A percentile compares a stretch with the other conserved stretches of the same genome.
These are phyloP conservation scores for Rhodotorula sp. DNA, from an alignment of 1,284 basidiomycete genomes.

Conservation along the genomic window DNA sequence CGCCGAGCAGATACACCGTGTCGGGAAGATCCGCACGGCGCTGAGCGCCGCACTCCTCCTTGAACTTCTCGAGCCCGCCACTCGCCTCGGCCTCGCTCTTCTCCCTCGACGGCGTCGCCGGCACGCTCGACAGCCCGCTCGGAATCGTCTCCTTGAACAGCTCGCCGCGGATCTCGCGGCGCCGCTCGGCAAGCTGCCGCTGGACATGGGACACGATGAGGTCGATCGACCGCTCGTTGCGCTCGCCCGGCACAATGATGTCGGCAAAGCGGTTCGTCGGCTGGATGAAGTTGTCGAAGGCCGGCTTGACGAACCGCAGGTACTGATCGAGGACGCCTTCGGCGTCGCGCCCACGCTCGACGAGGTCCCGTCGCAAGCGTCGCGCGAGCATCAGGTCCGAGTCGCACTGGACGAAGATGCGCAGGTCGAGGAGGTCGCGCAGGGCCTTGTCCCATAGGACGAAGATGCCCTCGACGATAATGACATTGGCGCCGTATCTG, in stretches of 20 bases:
- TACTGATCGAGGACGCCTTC: slow-evolving; percentile 87
- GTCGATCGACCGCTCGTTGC: slow-evolving; percentile 84
- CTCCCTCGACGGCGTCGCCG: slow-evolving; percentile 15
- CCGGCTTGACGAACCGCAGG: slow-evolving; percentile 56
- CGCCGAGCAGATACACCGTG: slow-evolving; percentile 69
- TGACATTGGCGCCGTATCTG: slow-evolving; percentile 57
- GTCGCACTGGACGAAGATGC: slow-evolving; percentile 67
- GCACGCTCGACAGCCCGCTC: background rate
- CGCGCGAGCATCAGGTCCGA: slow-evolving; percentile 96
- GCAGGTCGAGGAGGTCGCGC: slow-evolving; percentile 84
- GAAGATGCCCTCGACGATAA: slow-evolving; percentile 76
- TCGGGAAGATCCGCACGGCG: slow-evolving; percentile 53
- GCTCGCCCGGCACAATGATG: slow-evolving; percentile 85
- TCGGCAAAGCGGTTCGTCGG: slow-evolving; percentile 85
- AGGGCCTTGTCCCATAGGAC: slow-evolving; percentile 71
- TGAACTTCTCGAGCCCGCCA: background rate
- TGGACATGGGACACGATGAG: slow-evolving; percentile 89
- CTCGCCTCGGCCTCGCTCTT: slow-evolving; percentile 14
- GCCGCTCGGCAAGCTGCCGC: slow-evolving; percentile 75
- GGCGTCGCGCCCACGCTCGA: slow-evolving; percentile 81
- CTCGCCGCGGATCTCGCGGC: slow-evolving; percentile 70
- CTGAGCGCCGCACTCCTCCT: slow-evolving; percentile 7
- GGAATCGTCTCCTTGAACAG: slow-evolving; percentile 56
- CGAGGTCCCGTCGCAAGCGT: slow-evolving; percentile 80
- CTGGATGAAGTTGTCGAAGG: slow-evolving; percentile 92